Evolutionary conservation across 306 rosid genomes (phyloP).

Genomic region (Prunus salicina): DNA sequence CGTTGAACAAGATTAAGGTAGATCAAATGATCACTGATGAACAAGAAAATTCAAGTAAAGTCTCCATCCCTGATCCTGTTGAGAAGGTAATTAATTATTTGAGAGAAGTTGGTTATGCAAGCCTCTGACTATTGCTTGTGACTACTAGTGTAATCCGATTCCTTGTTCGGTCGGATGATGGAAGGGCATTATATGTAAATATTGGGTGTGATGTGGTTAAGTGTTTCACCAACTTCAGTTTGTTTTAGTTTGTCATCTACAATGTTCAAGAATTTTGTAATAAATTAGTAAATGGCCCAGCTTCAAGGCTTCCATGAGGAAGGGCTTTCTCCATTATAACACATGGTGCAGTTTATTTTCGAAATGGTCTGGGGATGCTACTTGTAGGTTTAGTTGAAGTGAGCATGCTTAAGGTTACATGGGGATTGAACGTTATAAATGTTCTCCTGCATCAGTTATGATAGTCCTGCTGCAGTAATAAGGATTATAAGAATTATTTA

Average conservation of each 20-base stretch:
- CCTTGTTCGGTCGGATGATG: not conserved
- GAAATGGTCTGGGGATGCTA: not conserved
- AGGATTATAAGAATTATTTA: not conserved
- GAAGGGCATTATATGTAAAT: not conserved
- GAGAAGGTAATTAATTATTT: conserved; percentile 40
- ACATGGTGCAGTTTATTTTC: not conserved
- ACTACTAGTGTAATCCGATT: not conserved
- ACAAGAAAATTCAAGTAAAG: conserved; percentile 38
- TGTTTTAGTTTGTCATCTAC: not conserved
- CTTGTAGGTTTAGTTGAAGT: conserved; percentile 2
- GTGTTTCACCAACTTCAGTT: not conserved
- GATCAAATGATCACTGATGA: conserved; percentile 41
- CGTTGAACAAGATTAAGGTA: conserved; percentile 31
- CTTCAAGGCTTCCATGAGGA: not conserved
- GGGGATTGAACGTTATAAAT: not conserved
- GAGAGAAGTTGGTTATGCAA: not conserved
- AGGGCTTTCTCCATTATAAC: not conserved
- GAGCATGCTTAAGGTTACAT: not conserved
- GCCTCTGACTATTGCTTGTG: not conserved
- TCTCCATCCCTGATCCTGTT: conserved; percentile 30
- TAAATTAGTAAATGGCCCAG: not conserved
- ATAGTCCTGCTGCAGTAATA: not conserved
- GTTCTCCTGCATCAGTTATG: not conserved
- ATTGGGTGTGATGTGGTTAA: not conserved
- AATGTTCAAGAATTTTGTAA: not conserved